Percentiles rank a stretch among this genome's conserved stretches.
These are phyloP conservation scores for Domatiomyces catenatus DNA, from an alignment of 2,329 filamentous ascomycete genomes.

Conservation along the genomic window DNA sequence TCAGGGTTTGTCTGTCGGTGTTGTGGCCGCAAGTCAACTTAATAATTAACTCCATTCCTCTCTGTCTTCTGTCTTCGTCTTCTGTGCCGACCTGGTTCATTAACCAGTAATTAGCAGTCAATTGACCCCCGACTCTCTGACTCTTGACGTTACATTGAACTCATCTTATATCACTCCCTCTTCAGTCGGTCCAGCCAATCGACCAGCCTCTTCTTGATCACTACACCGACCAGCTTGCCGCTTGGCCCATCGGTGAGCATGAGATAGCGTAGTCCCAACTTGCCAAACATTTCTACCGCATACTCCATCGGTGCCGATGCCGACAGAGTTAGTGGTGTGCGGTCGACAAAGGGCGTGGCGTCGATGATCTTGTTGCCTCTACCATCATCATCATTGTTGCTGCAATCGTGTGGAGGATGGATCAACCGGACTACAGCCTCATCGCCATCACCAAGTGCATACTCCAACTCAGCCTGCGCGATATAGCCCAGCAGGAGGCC, in stretches of 20 bases:
- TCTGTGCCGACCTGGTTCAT: too few relatives aligned
- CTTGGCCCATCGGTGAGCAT: constrained; percentile 39
- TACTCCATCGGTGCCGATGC: constrained; percentile 42
- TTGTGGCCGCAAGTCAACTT: too few relatives aligned
- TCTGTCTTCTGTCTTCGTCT: too few relatives aligned
- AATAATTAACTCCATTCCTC: too few relatives aligned
- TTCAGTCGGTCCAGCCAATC: constrained; percentile 35
- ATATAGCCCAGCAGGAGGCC: constrained; percentile 40
- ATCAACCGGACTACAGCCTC: background rate
- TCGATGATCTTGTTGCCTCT: constrained; percentile 41
- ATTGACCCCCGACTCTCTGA: too few relatives aligned
- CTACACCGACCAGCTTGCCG: constrained; percentile 36
- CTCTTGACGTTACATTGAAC: too few relatives aligned
- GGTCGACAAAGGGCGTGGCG: constrained; percentile 37
- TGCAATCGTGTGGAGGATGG: background rate
- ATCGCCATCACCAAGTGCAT: constrained; percentile 36
- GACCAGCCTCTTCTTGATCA: constrained; percentile 44
- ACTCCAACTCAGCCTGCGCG: constrained; percentile 38
- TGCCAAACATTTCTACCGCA: constrained; percentile 45
- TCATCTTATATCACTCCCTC: background rate
- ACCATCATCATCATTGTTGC: constrained; percentile 38
- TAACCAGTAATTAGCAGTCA: too few relatives aligned
- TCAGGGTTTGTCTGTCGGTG: too few relatives aligned
- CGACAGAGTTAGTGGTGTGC: constrained; percentile 37
- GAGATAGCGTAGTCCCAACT: constrained; percentile 37